Base-by-base conservation (phyloP, 768 basidiomycete species). In the Pleurotus sapidus region DNA sequence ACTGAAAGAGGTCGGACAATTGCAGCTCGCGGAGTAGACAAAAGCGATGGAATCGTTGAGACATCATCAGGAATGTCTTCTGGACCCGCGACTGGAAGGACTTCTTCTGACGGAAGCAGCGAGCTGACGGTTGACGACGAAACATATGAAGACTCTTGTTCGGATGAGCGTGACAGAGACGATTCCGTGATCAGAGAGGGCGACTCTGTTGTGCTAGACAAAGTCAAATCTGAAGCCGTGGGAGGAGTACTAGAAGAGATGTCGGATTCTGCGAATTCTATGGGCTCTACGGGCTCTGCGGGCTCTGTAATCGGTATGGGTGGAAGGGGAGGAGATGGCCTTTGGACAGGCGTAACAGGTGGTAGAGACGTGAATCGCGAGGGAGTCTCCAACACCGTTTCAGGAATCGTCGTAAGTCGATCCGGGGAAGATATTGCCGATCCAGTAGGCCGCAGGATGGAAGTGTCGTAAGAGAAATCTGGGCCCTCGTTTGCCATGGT, bases 401-500 rank as follows among this genome's bases (percentile, higher is more conserved):
- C 59, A 3, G 80, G 79, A 51, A 84, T 77, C 6, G 80, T 75
- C 56, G 72, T 76, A 60, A 82, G 64, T 5, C 74, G 64, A 56
- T 77, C 72, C 49, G 69, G 61, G 2, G 81, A 80, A 4, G 78
- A 79, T 1, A 71, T 62, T 37, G 59, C 67, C 17, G 79, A 74
- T 45, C 74, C 80, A 59, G 80, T 88, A 0, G 90, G 88, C 25
- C 87, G 75, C 65, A 91, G 72, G 67, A 88, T 77, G 0, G 90
- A 91, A 0, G 89, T 89, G 57, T 92, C 91, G 57, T 84, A 87
- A 0, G 89, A 91, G 0, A 64, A 72, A 60, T 92, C 91, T 7
- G 64, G 71, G 3, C 77, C 80, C 45, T 93, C 89, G 1, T 80
- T 83, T 23, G 74, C 77, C 18, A 81, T 57, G 3, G 80, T 81